Percentiles rank a stretch among this genome's conserved stretches.
Evolutionary conservation across 148 eudicot species (phyloP).

Genomic region (Rhododendron ferrugineum): DNA sequence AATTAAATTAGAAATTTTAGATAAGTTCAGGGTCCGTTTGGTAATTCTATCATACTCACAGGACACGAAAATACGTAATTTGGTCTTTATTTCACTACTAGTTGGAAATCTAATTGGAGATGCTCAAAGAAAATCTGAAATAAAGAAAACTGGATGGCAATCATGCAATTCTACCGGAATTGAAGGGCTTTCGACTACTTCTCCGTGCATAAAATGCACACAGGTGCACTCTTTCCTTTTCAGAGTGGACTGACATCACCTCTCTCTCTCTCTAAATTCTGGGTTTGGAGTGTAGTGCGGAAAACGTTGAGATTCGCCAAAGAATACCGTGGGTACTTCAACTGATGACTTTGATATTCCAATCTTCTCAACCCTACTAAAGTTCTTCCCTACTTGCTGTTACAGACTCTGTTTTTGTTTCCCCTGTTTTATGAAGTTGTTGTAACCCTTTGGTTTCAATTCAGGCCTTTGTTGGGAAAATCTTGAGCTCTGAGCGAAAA

Average conservation of each 20-base stretch:
- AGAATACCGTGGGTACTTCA: background rate
- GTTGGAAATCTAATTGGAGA: background rate
- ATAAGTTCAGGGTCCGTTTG: background rate
- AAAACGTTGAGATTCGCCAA: conserved; percentile 2
- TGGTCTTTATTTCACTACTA: too few species aligned
- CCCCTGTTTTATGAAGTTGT: background rate
- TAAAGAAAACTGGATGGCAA: background rate
- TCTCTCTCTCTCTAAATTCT: conserved; percentile 7
- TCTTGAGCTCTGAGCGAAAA: background rate
- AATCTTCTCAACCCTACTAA: background rate
- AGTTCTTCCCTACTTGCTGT: background rate
- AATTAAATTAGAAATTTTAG: background rate
- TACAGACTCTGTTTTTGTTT: background rate
- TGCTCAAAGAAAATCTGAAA: too few species aligned
- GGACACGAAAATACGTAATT: too few species aligned
- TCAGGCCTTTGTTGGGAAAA: background rate
- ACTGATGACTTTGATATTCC: background rate
- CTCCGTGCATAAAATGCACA: background rate
- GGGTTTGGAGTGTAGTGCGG: background rate
- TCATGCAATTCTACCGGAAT: background rate
- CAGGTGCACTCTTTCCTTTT: background rate
- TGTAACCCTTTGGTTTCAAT: background rate
- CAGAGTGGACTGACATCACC: background rate
- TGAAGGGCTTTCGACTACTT: background rate
- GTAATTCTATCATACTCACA: background rate